Percentiles rank a stretch among this genome's conserved stretches.
These are phyloP conservation scores for Alternaria solani DNA, from an alignment of 2,329 filamentous ascomycete species.

Conservation along the genomic window DNA sequence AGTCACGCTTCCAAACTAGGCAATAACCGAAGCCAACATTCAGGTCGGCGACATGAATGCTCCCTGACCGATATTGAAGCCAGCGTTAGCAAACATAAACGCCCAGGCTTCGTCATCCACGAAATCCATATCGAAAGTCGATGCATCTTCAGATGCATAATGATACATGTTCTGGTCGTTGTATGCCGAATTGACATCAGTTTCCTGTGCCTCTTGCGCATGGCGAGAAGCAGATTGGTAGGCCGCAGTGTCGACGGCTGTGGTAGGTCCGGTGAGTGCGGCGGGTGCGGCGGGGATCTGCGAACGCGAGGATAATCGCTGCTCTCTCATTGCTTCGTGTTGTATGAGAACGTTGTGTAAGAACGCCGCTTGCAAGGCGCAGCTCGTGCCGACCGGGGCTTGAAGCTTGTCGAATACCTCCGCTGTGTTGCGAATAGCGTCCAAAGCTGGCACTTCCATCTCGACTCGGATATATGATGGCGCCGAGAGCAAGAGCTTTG, in stretches of 20 bases:
- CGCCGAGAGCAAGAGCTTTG: background rate
- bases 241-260: background rate
- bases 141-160: background rate
- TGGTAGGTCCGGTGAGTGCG: background rate
- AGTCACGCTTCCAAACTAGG: too few relatives aligned
- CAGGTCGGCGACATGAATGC: background rate
- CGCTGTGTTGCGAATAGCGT: background rate
- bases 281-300: background rate
- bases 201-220: background rate
- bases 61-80: background rate
- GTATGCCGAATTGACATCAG: background rate
- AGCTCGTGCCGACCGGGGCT: background rate
- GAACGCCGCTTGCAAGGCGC: background rate
- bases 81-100: background rate
- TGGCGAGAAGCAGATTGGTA: background rate
- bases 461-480: background rate
- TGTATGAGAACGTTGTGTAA: background rate
- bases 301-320: background rate
- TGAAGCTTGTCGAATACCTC: background rate
- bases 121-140: background rate
- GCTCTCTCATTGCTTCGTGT: background rate
- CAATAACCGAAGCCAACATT: background rate
- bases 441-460: background rate
- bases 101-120: background rate
- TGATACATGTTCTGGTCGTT: background rate